Percentiles rank a stretch among this genome's conserved stretches.
These are phyloP conservation scores for Coemansia sp. DNA, from an alignment of 192 early-diverging fungal species.

Conservation along the genomic window DNA sequence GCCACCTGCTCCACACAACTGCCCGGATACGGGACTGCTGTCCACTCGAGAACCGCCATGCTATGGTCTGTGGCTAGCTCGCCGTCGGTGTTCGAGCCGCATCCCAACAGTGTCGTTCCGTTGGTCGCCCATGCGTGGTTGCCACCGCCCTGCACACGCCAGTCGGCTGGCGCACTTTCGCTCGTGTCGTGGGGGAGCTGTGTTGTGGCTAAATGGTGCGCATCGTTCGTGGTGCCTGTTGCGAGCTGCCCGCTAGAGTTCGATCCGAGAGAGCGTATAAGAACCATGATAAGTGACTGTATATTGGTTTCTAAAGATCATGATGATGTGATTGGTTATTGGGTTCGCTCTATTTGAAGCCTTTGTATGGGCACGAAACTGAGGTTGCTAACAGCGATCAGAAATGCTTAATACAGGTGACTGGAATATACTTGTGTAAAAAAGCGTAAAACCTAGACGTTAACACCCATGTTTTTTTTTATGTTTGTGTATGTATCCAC, in stretches of 20 bases:
- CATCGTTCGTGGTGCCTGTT: slow-evolving; percentile 29
- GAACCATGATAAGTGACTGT: slow-evolving; percentile 5
- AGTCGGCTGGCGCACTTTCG: background rate
- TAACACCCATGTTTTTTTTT: too few species aligned
- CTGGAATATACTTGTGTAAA: too few species aligned
- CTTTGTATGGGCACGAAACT: too few species aligned
- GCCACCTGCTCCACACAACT: slow-evolving; percentile 18
- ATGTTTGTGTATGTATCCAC: too few species aligned
- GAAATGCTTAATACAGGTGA: too few species aligned
- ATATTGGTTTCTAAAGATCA: too few species aligned
- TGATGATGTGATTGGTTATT: too few species aligned
- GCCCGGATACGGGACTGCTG: slow-evolving; percentile 3
- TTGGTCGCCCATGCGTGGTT: slow-evolving; percentile 45
- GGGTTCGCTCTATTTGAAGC: too few species aligned
- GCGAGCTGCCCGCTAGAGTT: slow-evolving; percentile 53
- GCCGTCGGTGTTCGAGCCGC: slow-evolving; percentile 41
- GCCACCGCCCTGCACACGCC: slow-evolving; percentile 36
- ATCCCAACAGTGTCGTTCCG: slow-evolving; percentile 15
- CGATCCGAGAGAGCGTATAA: slow-evolving; percentile 37
- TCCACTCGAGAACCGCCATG: slow-evolving; percentile 18
- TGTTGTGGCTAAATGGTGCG: slow-evolving; percentile 10
- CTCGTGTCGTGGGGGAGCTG: background rate
- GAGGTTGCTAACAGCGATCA: too few species aligned
- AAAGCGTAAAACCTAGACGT: too few species aligned
- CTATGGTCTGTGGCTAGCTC: slow-evolving; percentile 12